These are phyloP conservation scores for Moesziomyces globuligerus DNA, from an alignment of 1,284 basidiomycete genomes.

Conservation along the genomic window DNA sequence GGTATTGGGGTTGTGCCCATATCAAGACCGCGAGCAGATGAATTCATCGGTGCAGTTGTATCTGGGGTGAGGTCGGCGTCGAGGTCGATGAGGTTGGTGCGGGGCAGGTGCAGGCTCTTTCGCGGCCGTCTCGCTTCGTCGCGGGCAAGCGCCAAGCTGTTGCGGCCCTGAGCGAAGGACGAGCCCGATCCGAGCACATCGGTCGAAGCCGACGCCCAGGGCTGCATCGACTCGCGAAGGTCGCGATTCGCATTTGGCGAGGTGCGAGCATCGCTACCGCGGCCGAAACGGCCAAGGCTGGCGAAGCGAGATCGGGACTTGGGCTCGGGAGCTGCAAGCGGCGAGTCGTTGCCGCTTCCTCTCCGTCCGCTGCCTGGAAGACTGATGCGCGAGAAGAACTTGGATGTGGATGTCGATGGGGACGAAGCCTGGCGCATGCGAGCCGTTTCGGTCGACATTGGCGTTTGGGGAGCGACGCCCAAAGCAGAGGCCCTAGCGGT, in stretches of 20 bases:
- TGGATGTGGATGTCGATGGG: slow-evolving; percentile 9
- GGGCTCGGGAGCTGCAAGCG: slow-evolving; percentile 12
- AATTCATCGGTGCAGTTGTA: slow-evolving; percentile 6
- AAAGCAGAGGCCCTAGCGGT: slow-evolving; percentile 8
- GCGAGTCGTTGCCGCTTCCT: slow-evolving; percentile 22
- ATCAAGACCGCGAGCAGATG: background rate
- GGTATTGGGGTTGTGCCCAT: slow-evolving; percentile 14
- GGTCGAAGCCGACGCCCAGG: slow-evolving; percentile 44
- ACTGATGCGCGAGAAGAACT: slow-evolving; percentile 42
- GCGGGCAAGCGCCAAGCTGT: slow-evolving; percentile 30
- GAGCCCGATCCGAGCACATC: slow-evolving; percentile 21
- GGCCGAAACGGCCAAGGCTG: slow-evolving; percentile 23
- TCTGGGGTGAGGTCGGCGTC: slow-evolving; percentile 7
- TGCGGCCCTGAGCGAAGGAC: slow-evolving; percentile 8
- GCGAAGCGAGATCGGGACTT: slow-evolving; percentile 30
- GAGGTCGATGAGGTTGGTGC: slow-evolving; percentile 20
- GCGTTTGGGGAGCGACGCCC: slow-evolving; percentile 15
- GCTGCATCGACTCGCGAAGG: slow-evolving; percentile 34
- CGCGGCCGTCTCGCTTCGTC: slow-evolving; percentile 31
- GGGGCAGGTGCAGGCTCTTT: slow-evolving; percentile 37
- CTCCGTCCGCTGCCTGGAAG: slow-evolving; percentile 27
- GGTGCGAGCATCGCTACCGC: slow-evolving; percentile 5
- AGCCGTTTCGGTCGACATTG: slow-evolving; percentile 3
- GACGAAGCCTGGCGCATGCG: slow-evolving; percentile 14
- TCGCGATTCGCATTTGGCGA: slow-evolving; percentile 5